Evolutionary conservation across 2,329 filamentous ascomycete species (phyloP), one percentile per base, ranked within the genome.

Genomic region (Daldinia eschscholtzii): DNA sequence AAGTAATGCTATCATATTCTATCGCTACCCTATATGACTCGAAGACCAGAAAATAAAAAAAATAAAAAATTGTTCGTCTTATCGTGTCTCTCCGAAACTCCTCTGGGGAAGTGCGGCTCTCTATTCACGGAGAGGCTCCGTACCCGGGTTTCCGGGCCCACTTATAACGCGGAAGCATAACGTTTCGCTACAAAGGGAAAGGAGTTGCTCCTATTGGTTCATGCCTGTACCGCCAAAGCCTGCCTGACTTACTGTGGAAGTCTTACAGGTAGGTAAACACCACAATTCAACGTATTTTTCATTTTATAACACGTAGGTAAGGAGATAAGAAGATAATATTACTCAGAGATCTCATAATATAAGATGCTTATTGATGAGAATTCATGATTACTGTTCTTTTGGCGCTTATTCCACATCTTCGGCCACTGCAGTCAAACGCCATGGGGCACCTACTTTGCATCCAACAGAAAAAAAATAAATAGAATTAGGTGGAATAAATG

Each of bases 131-230:
- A 35, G 46, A 2, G 26, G 46, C 26, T 52, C 46, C 46, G 46
- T 18, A 30, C 46, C 46, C 26, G 46, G 26, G 6, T 9, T 52
- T 5, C 13, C 26, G 46, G 46, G 13, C 46, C 46, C 26, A 12
- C 46, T 52, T 52, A 52, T 33, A 52, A 12, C 5, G 4, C 46
- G 55, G 55, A 30, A 44, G 23, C 7, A 10, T 15, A 6, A 13
- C 3, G 30, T 3, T 5, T 23, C 33, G n/a, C n/a, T 57, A 13
- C 26, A 44, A 23, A 42, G 53, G 23, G 30, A 28, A 23, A 48
- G 65, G 65, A 64, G 65, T 58, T 46, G 23, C 65, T 68, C 61
- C 61, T 61, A 64, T 64, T 68, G 61, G 65, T 46, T 6, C 28
- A 10, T 12, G 2, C 1, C 4, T 46, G 10, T 9, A 35, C 33